phyloP scores from a whole-genome alignment of 371 early-diverging fungal genomes.

The Cokeromyces recurvatus region DNA sequence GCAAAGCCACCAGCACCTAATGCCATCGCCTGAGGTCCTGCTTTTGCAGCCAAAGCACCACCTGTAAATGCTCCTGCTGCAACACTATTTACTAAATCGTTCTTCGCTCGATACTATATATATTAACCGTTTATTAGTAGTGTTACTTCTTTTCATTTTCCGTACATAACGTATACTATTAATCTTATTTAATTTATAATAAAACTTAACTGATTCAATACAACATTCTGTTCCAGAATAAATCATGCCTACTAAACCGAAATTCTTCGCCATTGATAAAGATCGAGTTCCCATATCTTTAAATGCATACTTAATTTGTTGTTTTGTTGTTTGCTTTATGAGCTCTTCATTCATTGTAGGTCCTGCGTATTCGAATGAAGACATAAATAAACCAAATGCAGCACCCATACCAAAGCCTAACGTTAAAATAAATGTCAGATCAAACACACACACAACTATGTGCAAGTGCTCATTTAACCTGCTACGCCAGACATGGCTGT shows the following conservation, averaged over 20 bases:
- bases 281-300: slow-evolving; percentile 87
- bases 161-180: background rate
- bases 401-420: slow-evolving; percentile 88
- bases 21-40: slow-evolving; percentile 75
- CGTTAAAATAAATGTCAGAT: background rate
- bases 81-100: slow-evolving; percentile 87
- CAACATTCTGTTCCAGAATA: slow-evolving; percentile 92
- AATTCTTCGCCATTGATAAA: slow-evolving; percentile 86
- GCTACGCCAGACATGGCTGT: slow-evolving; percentile 68
- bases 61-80: slow-evolving; percentile 94
- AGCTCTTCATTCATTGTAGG: slow-evolving; percentile 51
- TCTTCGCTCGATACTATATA: slow-evolving; percentile 89
- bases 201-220: slow-evolving; percentile 77
- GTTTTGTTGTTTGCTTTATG: slow-evolving; percentile 63
- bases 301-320: slow-evolving; percentile 77
- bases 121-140: background rate
- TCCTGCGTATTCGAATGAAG: slow-evolving; percentile 75
- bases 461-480: no score
- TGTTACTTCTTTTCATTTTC: no score
- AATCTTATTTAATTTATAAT: background rate
- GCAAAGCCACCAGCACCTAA: slow-evolving; percentile 93
- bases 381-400: slow-evolving; percentile 91
- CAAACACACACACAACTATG: no score
- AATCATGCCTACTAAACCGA: slow-evolving; percentile 89
- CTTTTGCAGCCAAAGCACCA: slow-evolving; percentile 77